Percentiles rank a stretch among this genome's conserved stretches.
phyloP scores from a whole-genome alignment of 2,329 filamentous ascomycete genomes.

The Fonsecaea multimorphosa region DNA sequence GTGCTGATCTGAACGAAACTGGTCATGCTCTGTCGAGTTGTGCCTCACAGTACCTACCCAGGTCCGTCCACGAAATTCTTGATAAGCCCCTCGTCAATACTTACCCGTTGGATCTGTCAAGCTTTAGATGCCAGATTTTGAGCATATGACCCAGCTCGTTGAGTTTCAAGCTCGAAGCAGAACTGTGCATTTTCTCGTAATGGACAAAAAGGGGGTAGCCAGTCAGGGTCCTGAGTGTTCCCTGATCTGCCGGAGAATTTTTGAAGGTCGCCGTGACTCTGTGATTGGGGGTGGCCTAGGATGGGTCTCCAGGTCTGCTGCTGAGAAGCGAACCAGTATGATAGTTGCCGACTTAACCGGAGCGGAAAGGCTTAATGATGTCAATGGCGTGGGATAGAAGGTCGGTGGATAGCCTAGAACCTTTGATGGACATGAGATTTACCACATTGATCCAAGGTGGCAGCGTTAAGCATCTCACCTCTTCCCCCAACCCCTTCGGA shows the following conservation, averaged over 20 bases:
- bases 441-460: constrained; percentile 17
- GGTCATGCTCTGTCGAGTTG: neutral
- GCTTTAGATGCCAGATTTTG: neutral
- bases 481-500: neutral
- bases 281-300: constrained; percentile 3
- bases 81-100: neutral
- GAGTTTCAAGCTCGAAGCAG: neutral
- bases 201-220: neutral
- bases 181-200: neutral
- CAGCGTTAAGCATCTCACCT: neutral
- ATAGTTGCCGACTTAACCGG: constrained; percentile 28
- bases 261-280: constrained; percentile 2
- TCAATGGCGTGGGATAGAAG: constrained; percentile 10
- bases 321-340: constrained; percentile 12
- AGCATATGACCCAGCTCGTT: neutral
- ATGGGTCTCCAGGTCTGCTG: too few species aligned
- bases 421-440: constrained; percentile 28
- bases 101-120: neutral
- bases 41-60: neutral
- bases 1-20: neutral
- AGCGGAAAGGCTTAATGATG: constrained; percentile 20
- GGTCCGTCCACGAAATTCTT: neutral
- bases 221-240: neutral
- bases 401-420: constrained; percentile 23
- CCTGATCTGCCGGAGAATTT: constrained; percentile 23